phyloP scores from a whole-genome alignment of 1,139 yeast species.

The Martiniozyma asiatica region DNA sequence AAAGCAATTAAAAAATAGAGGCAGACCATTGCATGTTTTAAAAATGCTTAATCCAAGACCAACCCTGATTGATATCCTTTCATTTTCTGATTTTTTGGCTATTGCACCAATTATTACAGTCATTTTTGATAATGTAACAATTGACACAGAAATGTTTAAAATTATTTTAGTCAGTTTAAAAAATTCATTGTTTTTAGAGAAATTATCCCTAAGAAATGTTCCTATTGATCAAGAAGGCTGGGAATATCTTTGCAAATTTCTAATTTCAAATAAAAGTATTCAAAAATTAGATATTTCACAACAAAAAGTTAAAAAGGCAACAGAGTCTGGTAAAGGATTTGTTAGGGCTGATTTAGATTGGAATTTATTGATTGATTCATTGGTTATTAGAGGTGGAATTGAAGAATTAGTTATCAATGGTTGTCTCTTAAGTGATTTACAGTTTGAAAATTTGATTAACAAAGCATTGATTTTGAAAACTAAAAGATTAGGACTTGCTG shows the following conservation, averaged over 20 bases:
- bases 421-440: slow-evolving; percentile 45
- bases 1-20: slow-evolving; percentile 67
- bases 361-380: slow-evolving; percentile 50
- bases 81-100: slow-evolving; percentile 79
- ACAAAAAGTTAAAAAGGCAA: slow-evolving; percentile 29
- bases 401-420: slow-evolving; percentile 82
- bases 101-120: slow-evolving; percentile 72
- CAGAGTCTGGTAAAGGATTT: slow-evolving; percentile 30
- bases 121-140: slow-evolving; percentile 70
- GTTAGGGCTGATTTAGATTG: slow-evolving; percentile 66
- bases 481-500: slow-evolving; percentile 66
- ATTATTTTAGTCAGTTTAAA: slow-evolving; percentile 54
- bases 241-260: slow-evolving; percentile 61
- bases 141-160: slow-evolving; percentile 71
- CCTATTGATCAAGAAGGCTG: slow-evolving; percentile 63
- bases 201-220: slow-evolving; percentile 68
- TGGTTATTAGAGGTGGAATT: slow-evolving; percentile 54
- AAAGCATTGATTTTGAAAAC: slow-evolving; percentile 45
- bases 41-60: slow-evolving; percentile 84
- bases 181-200: slow-evolving; percentile 47
- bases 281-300: slow-evolving; percentile 72
- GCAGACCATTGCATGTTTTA: slow-evolving; percentile 63
- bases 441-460: slow-evolving; percentile 38
- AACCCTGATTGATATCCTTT: slow-evolving; percentile 75
- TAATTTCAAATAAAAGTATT: slow-evolving; percentile 45